phyloP scores from a whole-genome alignment of 2,329 filamentous ascomycete species.

The Alternaria alternata region DNA sequence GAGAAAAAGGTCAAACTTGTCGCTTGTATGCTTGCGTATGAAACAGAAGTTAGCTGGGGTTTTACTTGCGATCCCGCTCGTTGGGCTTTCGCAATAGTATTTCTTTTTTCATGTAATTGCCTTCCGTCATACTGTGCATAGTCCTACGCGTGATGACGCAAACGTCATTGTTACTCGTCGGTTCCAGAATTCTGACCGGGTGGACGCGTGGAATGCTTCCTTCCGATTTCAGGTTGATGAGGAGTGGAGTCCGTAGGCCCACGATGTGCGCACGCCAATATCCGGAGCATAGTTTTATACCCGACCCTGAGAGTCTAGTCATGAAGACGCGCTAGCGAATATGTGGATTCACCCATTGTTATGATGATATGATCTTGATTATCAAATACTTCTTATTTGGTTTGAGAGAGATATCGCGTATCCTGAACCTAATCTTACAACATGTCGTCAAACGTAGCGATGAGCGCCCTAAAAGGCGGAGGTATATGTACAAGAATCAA shows the following conservation, averaged over 20 bases:
- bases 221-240: not conserved
- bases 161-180: not conserved
- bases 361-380: not conserved
- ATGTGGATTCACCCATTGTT: not conserved
- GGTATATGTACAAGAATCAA: conserved; percentile 10
- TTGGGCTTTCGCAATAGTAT: no score
- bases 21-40: no score
- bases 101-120: no score
- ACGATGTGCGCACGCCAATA: not conserved
- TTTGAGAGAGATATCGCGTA: conserved; percentile 1
- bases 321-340: not conserved
- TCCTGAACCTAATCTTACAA: conserved; percentile 8
- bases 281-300: not conserved
- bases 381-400: conserved; percentile 2
- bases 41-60: no score
- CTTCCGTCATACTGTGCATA: not conserved
- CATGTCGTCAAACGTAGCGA: conserved; percentile 5
- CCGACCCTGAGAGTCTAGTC: not conserved
- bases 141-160: not conserved
- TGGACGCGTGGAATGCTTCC: not conserved
- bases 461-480: conserved; percentile 9
- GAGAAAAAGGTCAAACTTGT: no score
- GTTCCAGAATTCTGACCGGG: not conserved
- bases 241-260: not conserved
- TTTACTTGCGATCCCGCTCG: no score